Base-by-base conservation (phyloP, 257 asterid genomes). In the Solanum pinnatisectum region DNA sequence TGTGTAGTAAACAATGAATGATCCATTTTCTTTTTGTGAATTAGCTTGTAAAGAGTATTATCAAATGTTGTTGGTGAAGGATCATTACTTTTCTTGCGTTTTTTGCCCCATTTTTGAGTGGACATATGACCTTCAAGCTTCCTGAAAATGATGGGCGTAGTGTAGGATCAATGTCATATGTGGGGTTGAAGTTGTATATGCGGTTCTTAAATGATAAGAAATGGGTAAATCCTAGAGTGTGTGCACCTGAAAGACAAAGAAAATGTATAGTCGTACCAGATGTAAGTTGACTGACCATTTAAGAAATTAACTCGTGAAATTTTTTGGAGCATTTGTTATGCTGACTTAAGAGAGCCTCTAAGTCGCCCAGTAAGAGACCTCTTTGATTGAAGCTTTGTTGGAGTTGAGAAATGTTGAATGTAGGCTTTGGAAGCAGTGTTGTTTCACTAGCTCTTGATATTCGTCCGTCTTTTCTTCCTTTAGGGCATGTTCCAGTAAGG, bases 221-320 rank as follows among this genome's bases (percentile, higher is more conserved):
- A 40, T 96, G 99, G 5, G 98, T 90, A 86, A 96, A 94, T 14
- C 99, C 99, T 20, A 96, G 49, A 2, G 98, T 96, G 90, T 96
- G 99, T 6, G 91, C 98, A 65, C 99, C 99, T 93, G 94, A 16
- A 4, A 44, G 15, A 89, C 85, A 52, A 79, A 33, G 27, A 67
- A 3, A 20, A 16, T 39, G 52, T 3, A n/a, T 35, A 14, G 44
- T 22, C 36, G 22, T 68, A 81, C 77, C 44, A 79, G 67, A 36
- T 40, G 56, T 10, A 12, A 30, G 4, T 56, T 77, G 20, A 12
- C 7, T 32, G 86, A 76, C 22, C 56, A 73, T 23, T 44, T 81
- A 65, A n/a, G 82, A n/a, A 27, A 15, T 44, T 23, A n/a, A 1
- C 20, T 15, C 30, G 23, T 23, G 3, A 33, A 2, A 33, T 3